Evolutionary conservation across 495 filamentous ascomycete species (phyloP), one percentile per base, ranked within the genome.

Genomic region (Amniculicola lignicola): DNA sequence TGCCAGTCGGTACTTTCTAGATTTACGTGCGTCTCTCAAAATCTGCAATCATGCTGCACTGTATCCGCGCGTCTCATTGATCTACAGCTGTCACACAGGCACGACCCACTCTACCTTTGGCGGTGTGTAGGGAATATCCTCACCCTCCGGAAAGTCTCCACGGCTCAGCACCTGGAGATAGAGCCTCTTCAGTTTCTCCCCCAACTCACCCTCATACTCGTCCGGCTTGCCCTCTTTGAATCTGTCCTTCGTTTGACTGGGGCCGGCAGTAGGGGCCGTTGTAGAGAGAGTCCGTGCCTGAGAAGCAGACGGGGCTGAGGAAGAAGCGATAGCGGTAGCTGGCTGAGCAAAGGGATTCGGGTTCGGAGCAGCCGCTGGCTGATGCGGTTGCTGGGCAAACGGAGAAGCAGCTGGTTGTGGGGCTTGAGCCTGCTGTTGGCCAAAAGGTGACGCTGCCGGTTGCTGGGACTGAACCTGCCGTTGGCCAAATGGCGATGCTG

Each of bases 91-190:
- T n/a, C n/a, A n/a, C n/a, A n/a, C n/a, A n/a, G n/a, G n/a, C 29
- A 49, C 50, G 16, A 85, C 80, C 75, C 79, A 87, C 69, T 88
- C 88, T 45, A 77, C 76, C 76, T 80, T 83, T 2, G 89, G 89
- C 27, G 89, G 82, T 16, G 87, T 74, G 48, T 82, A 74, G 0
- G 89, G 89, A 64, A 92, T 80, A 18, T 27, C 36, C 43, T 54
- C 60, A 28, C 51, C 39, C 2, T 44, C 54, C 44, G 77, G 75
- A 63, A 90, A 91, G 37, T 59, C 66, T 2, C 85, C 87, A 43
- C 78, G 80, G 42, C 81, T 70, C 33, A 75, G 64, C 67, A 87
- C 80, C 48, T 71, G 74, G 39, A 72, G 62, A 68, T 89, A 91
- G 41, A 76, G 74, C 46, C 75, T 67, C 68, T 73, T 77, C n/a